phyloP scores from a whole-genome alignment of 225 moss, liverwort and hornwort genomes.

The Ulota crispa region DNA sequence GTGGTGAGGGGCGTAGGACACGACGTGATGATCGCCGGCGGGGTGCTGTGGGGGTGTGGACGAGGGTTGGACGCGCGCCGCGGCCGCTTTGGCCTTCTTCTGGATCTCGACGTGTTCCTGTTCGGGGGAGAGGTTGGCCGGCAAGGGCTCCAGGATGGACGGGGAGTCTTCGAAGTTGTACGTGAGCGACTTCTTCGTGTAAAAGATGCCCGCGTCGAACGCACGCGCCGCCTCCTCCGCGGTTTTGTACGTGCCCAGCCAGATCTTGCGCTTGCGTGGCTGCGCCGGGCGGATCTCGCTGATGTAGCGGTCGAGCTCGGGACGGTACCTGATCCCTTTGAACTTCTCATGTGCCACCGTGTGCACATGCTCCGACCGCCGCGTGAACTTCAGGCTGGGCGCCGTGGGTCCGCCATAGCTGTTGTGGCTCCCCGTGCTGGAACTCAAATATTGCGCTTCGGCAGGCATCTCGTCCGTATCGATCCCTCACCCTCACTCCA shows the following conservation, averaged over 20 bases:
- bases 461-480: conserved; percentile 5
- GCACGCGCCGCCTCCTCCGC: conserved; percentile 54
- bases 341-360: conserved; percentile 8
- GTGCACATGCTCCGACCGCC: neutral
- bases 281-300: conserved; percentile 53
- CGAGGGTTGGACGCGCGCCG: conserved; percentile 17
- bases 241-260: conserved; percentile 57
- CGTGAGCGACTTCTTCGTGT: conserved; percentile 39
- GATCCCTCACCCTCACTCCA: neutral
- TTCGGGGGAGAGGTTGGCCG: conserved; percentile 30
- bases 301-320: conserved; percentile 45
- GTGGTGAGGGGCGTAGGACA: neutral
- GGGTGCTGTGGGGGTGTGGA: neutral
- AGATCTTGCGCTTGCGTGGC: conserved; percentile 56
- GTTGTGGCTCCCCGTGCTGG: neutral
- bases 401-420: conserved; percentile 2
- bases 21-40: neutral
- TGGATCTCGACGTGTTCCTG: conserved; percentile 51
- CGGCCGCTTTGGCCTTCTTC: conserved; percentile 52
- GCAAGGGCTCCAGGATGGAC: conserved; percentile 18
- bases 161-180: conserved; percentile 59
- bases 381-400: neutral
- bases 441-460: conserved; percentile 20
- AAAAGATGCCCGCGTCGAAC: conserved; percentile 50
- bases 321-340: conserved; percentile 45